These are phyloP conservation scores for Abelmoschus esculentus DNA, from an alignment of 345 rosid species.

Conservation along the genomic window DNA sequence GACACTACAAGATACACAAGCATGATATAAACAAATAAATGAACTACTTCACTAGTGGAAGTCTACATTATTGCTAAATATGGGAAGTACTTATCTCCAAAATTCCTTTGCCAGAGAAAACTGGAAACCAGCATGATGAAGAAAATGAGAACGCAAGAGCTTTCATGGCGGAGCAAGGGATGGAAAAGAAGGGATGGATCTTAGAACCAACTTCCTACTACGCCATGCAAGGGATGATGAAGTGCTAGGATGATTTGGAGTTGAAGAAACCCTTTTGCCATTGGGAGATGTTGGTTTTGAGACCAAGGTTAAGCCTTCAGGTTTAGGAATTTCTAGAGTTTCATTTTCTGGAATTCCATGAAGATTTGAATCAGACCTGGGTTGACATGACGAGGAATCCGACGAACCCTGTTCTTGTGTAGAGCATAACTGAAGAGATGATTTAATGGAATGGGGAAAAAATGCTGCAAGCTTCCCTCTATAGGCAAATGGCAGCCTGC, in stretches of 20 bases:
- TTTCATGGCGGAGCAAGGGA: constrained; percentile 8
- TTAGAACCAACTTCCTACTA: constrained; percentile 23
- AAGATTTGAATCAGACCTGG: constrained; percentile 19
- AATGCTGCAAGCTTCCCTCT: constrained; percentile 19
- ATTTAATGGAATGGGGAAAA: constrained; percentile 11
- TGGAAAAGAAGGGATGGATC: constrained; percentile 19
- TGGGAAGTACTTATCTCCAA: not conserved
- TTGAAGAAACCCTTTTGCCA: constrained; percentile 25
- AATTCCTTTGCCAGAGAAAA: not conserved
- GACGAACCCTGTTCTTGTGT: constrained; percentile 15
- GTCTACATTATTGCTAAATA: not conserved
- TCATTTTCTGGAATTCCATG: constrained; percentile 27
- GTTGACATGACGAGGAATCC: constrained; percentile 7
- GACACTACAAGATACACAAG: not conserved
- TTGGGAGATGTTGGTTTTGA: constrained; percentile 29
- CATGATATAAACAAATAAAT: not conserved
- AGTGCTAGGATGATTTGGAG: constrained; percentile 23
- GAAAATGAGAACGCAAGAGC: not conserved
- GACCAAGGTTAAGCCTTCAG: constrained; percentile 10
- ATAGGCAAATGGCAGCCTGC: constrained; percentile 12
- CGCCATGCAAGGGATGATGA: constrained; percentile 16
- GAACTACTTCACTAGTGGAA: not conserved
- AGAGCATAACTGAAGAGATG: constrained; percentile 13
- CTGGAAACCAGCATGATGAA: not conserved
- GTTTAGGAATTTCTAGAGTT: constrained; percentile 15